phyloP scores from a whole-genome alignment of 306 rosid species.

The Lagenaria siceraria region DNA sequence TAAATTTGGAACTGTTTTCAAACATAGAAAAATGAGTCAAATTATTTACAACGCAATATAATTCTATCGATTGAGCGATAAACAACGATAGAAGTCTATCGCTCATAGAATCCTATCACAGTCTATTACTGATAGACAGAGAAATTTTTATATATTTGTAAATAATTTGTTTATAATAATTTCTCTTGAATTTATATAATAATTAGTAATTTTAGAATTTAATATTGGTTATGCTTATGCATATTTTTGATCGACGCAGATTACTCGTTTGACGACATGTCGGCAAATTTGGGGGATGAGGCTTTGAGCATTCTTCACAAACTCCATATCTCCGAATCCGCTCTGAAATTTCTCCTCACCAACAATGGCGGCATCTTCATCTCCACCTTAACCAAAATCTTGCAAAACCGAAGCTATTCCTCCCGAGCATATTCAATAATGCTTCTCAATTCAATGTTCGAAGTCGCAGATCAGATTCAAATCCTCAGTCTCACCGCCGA shows the following conservation, averaged over 20 bases:
- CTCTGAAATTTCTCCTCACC: not conserved
- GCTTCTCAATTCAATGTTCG: constrained; percentile 23
- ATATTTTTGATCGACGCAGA: not conserved
- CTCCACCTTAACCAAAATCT: constrained; percentile 34
- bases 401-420: constrained; percentile 12
- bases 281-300: not conserved
- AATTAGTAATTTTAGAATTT: too few species aligned
- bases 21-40: too few species aligned
- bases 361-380: constrained; percentile 11
- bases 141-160: too few species aligned
- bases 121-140: too few species aligned
- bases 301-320: not conserved
- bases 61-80: too few species aligned
- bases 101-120: too few species aligned
- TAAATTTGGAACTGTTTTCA: too few species aligned
- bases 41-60: too few species aligned
- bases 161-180: too few species aligned
- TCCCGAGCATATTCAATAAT: constrained; percentile 19
- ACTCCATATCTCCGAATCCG: not conserved
- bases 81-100: too few species aligned
- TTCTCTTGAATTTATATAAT: too few species aligned
- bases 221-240: not conserved
- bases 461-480: constrained; percentile 5
- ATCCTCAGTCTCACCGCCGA: constrained; percentile 22
- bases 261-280: not conserved